Evolutionary conservation across 169 alveolate species (phyloP), one percentile per base, ranked within the genome.

Genomic region (Cytauxzoon felis): DNA sequence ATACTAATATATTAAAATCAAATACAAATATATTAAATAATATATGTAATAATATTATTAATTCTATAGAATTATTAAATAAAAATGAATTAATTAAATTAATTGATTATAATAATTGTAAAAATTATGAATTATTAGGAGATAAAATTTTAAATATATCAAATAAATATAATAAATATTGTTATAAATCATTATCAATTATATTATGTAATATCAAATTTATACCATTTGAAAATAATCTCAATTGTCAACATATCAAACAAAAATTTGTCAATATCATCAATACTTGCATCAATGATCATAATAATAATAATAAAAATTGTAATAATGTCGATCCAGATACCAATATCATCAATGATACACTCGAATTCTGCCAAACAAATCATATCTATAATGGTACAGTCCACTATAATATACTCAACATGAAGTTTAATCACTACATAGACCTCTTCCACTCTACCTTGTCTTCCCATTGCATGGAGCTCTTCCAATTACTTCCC

Each of bases 191-290:
- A 38, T 71, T 64, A 33, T 53, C 67, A n/a, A 54, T 68, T 8
- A 42, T 73, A 3, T 45, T 73, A 33, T 73, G 84, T 27, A 68
- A 53, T 24, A 48, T 47, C 40, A 73, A 47, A 32, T 73, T 64
- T 70, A 53, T 42, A 7, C 70, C 84, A 5, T 34, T 26, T 18
- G 69, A 51, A 19, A 21, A 71, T 16, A 47, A 52, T 26, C 42
- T 57, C 30, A 73, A 73, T 57, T 73, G 84, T 36, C 80, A 63
- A 19, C 84, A 73, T 30, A 73, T 73, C n/a, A 73, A 56, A 65
- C 45, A 49, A 13, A 73, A 73, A 70, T 73, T 73, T 16, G 36
- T 63, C 43, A 32, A 59, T 23, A 73, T 73, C n/a, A 9, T 73
- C 50, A 36, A 42, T 8, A 49, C 56, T 16, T 73, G 84, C 34